Percentiles rank a stretch among this genome's conserved stretches.
These are phyloP conservation scores for Candida sphagnicola DNA, from an alignment of 805 yeast species.

Conservation along the genomic window DNA sequence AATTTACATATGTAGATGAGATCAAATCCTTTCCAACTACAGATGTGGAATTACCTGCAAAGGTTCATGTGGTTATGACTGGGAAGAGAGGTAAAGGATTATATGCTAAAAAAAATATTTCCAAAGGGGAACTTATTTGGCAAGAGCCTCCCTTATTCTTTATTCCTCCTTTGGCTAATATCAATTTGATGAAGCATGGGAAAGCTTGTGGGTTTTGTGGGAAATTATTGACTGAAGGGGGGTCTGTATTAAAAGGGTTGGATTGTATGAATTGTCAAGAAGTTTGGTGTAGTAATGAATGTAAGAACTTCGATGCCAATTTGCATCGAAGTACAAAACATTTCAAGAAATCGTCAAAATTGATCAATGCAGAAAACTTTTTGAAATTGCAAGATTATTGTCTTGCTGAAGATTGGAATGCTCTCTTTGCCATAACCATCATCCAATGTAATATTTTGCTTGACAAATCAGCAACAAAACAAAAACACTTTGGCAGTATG, in stretches of 20 bases:
- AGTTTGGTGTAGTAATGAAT: constrained; percentile 65
- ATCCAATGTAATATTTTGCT: constrained; percentile 44
- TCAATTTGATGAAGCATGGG: constrained; percentile 54
- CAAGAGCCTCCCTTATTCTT: constrained; percentile 56
- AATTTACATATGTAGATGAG: constrained; percentile 49
- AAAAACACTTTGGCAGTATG: constrained; percentile 53
- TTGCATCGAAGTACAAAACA: constrained; percentile 59
- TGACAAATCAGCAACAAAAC: constrained; percentile 39
- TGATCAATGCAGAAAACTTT: constrained; percentile 49
- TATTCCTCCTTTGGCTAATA: constrained; percentile 65
- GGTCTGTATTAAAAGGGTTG: constrained; percentile 42
- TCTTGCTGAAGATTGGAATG: constrained; percentile 61
- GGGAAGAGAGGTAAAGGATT: constrained; percentile 59
- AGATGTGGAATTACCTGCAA: constrained; percentile 33
- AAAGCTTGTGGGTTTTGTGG: constrained; percentile 76
- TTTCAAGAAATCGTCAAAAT: constrained; percentile 31
- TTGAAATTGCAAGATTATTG: constrained; percentile 56
- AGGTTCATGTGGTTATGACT: constrained; percentile 46
- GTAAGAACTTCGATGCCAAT: constrained; percentile 50
- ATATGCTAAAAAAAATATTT: constrained; percentile 45
- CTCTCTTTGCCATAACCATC: constrained; percentile 60
- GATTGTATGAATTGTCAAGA: constrained; percentile 64
- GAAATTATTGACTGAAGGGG: constrained; percentile 37
- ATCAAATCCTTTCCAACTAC: constrained; percentile 52
- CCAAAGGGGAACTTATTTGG: constrained; percentile 55